These are phyloP conservation scores for Spencermartinsiella ligniputridi DNA, from an alignment of 1,139 yeast species.

Conservation along the genomic window DNA sequence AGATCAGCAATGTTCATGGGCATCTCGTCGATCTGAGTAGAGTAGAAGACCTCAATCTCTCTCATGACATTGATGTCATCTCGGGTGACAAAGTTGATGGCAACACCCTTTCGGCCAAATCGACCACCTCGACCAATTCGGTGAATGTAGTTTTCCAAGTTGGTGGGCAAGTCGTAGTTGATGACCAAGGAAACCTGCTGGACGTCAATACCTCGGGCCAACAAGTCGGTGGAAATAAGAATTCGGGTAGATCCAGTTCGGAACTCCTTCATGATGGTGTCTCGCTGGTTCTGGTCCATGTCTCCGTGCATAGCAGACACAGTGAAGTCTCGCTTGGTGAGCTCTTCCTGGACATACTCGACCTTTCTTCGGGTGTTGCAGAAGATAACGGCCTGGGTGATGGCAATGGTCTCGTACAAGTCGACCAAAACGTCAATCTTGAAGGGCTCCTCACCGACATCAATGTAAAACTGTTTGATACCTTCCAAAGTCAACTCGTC, in stretches of 20 bases:
- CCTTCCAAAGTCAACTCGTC: conserved; percentile 98
- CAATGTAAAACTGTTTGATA: conserved; percentile 93
- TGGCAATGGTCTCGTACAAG: conserved; percentile 94
- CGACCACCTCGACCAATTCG: conserved; percentile 99
- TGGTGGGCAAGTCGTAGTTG: conserved; percentile 95
- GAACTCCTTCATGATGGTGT: conserved; percentile 96
- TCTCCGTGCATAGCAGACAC: conserved; percentile 98
- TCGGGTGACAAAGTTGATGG: conserved; percentile 93
- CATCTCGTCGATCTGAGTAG: conserved; percentile 97
- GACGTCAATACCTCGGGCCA: conserved; percentile 99
- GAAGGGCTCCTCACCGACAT: conserved; percentile 89
- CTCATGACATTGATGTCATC: conserved; percentile 91
- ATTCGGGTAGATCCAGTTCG: conserved; percentile 98
- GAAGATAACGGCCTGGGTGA: conserved; percentile 98
- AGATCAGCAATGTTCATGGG: conserved; percentile 68
- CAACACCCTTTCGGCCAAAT: conserved; percentile 99
- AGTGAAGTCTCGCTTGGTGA: conserved; percentile 84
- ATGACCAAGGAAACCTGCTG: conserved; percentile 98
- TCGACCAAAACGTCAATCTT: conserved; percentile 96
- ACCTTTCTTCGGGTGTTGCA: conserved; percentile 99
- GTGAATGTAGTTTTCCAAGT: conserved; percentile 98
- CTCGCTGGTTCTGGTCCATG: conserved; percentile 95
- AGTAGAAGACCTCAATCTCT: conserved; percentile 97
- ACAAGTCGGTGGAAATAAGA: conserved; percentile 92
- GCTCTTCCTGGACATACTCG: conserved; percentile 84